These are phyloP conservation scores for Tetrapyrgos nigripes DNA, from an alignment of 1,284 basidiomycete species.

Conservation along the genomic window DNA sequence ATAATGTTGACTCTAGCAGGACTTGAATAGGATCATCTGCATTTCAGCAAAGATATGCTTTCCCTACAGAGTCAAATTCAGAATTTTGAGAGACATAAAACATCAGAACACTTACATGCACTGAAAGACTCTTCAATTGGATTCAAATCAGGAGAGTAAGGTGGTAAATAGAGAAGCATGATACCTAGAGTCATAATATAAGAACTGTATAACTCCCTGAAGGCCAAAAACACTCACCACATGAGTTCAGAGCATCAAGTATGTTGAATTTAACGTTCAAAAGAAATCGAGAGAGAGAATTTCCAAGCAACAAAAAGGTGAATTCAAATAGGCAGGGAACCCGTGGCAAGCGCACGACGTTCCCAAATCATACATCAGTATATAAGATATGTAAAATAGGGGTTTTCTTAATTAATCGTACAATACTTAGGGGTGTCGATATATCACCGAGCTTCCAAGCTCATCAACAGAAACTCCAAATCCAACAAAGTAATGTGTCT, in stretches of 20 bases:
- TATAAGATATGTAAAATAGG: too few relatives aligned
- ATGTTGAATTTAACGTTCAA: too few relatives aligned
- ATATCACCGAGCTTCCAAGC: too few relatives aligned
- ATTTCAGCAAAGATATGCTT: not conserved
- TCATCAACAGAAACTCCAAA: too few relatives aligned
- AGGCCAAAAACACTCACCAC: not conserved
- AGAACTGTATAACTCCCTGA: not conserved
- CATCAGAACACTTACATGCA: not conserved
- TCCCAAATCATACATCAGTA: too few relatives aligned
- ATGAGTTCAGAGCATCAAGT: not conserved
- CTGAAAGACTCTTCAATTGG: conserved; percentile 10
- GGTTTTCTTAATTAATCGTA: too few relatives aligned
- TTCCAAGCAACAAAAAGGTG: too few relatives aligned
- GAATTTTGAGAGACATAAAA: not conserved
- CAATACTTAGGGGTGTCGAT: too few relatives aligned
- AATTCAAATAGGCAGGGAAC: too few relatives aligned
- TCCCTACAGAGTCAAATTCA: not conserved
- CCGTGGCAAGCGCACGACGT: too few relatives aligned
- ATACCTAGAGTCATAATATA: not conserved
- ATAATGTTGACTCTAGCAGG: not conserved
- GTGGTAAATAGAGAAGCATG: conserved; percentile 10
- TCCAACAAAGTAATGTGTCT: too few relatives aligned
- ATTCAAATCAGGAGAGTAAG: conserved; percentile 10
- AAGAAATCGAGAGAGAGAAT: too few relatives aligned
- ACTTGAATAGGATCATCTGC: not conserved